A percentile compares a stretch with the other conserved stretches of the same genome.
Evolutionary conservation across 345 rosid genomes (phyloP).

Genomic region (Eutrema japonicum): DNA sequence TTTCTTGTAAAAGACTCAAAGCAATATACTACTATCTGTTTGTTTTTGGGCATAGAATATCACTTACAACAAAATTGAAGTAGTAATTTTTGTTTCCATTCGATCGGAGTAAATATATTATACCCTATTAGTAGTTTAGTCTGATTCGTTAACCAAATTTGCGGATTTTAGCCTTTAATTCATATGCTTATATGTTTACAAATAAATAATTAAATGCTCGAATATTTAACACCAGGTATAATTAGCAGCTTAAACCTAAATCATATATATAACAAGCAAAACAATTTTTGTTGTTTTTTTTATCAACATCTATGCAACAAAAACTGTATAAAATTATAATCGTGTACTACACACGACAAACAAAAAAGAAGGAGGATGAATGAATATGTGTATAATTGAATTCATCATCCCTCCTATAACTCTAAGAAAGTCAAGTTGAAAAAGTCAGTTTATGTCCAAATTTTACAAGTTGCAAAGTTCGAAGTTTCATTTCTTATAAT

Average conservation of each 20-base stretch:
- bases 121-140: too few relatives aligned
- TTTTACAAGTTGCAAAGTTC: conserved; percentile 32
- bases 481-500: conserved; percentile 5
- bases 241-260: too few relatives aligned
- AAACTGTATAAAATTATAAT: not conserved
- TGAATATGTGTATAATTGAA: not conserved
- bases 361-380: not conserved
- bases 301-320: not conserved
- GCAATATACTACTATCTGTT: not conserved
- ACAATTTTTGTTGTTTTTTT: not conserved
- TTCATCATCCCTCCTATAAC: too few relatives aligned
- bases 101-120: too few relatives aligned
- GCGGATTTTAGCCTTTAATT: too few relatives aligned
- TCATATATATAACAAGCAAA: not conserved
- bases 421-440: conserved; percentile 40
- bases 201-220: too few relatives aligned
- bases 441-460: conserved; percentile 34
- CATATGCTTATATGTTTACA: too few relatives aligned
- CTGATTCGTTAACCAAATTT: too few relatives aligned
- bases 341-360: too few relatives aligned
- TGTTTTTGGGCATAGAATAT: too few relatives aligned
- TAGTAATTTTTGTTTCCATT: too few relatives aligned
- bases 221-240: too few relatives aligned
- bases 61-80: not conserved
- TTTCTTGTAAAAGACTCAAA: not conserved